phyloP scores from a whole-genome alignment of 2,329 filamentous ascomycete genomes.

The Rutstroemia sp. region DNA sequence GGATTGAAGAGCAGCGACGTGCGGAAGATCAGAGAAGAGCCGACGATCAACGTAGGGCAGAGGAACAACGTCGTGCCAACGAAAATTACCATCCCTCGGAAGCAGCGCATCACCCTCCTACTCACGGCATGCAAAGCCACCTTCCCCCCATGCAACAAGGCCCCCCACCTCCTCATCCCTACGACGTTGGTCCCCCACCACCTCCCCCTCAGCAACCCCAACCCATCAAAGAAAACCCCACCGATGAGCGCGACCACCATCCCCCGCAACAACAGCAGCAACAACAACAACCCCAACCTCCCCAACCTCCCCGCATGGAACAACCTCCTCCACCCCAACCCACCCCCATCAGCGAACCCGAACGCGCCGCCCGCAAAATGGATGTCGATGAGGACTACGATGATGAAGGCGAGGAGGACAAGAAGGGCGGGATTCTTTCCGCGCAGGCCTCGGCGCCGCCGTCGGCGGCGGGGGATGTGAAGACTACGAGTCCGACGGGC shows the following conservation, averaged over 20 bases:
- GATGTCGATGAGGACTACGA: constrained; percentile 98
- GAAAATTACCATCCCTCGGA: constrained; percentile 89
- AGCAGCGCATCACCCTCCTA: constrained; percentile 75
- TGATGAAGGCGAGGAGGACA: constrained; percentile 84
- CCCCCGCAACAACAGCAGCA: constrained; percentile 32
- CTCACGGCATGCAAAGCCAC: constrained; percentile 46
- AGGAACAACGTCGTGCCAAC: constrained; percentile 61
- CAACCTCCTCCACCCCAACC: constrained; percentile 33
- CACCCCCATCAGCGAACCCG: constrained; percentile 61
- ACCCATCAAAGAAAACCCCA: constrained; percentile 42
- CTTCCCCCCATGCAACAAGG: constrained; percentile 57
- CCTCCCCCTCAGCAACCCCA: constrained; percentile 19
- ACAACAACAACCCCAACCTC: constrained; percentile 22
- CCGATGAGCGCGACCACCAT: constrained; percentile 44
- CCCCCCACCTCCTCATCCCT: constrained; percentile 44
- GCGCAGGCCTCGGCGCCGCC: constrained; percentile 39
- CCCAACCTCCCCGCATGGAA: constrained; percentile 29
- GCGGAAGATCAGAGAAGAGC: constrained; percentile 20
- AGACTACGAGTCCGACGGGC: constrained; percentile 42
- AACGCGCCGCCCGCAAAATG: constrained; percentile 82
- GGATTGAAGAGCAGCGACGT: constrained; percentile 50
- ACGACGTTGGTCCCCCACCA: constrained; percentile 39
- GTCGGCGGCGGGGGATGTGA: constrained; percentile 37
- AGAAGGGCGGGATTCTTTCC: constrained; percentile 47
- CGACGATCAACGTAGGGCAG: constrained; percentile 52